These are phyloP conservation scores for Colletotrichum neosansevieriae DNA, from an alignment of 2,329 filamentous ascomycete species.

Conservation along the genomic window DNA sequence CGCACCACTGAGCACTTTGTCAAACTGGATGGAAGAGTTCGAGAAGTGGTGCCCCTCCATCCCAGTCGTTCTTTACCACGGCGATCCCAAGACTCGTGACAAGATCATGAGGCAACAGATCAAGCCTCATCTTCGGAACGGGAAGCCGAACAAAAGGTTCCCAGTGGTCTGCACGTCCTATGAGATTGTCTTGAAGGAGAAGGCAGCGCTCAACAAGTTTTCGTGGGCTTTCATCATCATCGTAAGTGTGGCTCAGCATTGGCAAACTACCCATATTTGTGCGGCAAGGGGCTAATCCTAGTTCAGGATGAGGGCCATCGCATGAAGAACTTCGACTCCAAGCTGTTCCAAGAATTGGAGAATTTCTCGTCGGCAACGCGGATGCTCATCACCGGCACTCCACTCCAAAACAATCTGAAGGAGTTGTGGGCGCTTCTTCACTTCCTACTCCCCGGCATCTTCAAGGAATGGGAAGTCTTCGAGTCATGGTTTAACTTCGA, in stretches of 20 bases:
- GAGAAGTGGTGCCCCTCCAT: slow-evolving; percentile 89
- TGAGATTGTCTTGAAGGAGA: slow-evolving; percentile 94
- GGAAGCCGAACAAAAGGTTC: slow-evolving; percentile 74
- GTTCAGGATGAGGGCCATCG: slow-evolving; percentile 90
- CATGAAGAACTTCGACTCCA: slow-evolving; percentile 96
- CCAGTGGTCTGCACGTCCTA: slow-evolving; percentile 96
- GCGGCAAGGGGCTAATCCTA: slow-evolving; percentile 31
- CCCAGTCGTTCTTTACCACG: slow-evolving; percentile 91
- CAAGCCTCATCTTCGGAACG: slow-evolving; percentile 73
- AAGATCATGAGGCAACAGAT: slow-evolving; percentile 80
- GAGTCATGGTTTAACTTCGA: slow-evolving; percentile 98
- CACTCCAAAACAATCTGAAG: slow-evolving; percentile 93
- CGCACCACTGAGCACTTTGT: slow-evolving; percentile 89
- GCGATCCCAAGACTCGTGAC: slow-evolving; percentile 81
- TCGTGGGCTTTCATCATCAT: slow-evolving; percentile 99
- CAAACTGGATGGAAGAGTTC: slow-evolving; percentile 97
- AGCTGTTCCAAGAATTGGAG: slow-evolving; percentile 88
- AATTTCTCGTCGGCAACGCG: slow-evolving; percentile 91
- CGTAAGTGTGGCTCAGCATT: slow-evolving; percentile 56
- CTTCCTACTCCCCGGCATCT: slow-evolving; percentile 92
- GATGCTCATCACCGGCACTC: slow-evolving; percentile 93
- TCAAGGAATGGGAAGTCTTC: slow-evolving; percentile 92
- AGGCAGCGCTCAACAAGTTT: slow-evolving; percentile 82
- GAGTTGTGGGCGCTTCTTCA: slow-evolving; percentile 96
- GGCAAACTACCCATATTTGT: not conserved